phyloP scores from a whole-genome alignment of 2,329 filamentous ascomycete species.

The Fusarium sp. region DNA sequence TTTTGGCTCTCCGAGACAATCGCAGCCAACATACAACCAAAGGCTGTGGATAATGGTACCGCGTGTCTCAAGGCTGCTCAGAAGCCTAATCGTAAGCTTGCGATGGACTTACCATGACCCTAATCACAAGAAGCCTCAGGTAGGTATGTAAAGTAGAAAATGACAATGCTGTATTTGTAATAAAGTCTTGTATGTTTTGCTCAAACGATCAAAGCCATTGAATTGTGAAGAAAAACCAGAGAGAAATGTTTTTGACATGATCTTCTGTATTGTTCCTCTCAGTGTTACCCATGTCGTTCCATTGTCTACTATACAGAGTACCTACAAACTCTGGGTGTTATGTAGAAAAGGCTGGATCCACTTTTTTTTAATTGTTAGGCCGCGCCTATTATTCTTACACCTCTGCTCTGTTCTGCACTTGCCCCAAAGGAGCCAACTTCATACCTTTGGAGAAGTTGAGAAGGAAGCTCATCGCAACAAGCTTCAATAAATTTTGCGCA shows the following conservation, averaged over 20 bases:
- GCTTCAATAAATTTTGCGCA: background rate
- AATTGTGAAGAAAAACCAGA: too few species aligned
- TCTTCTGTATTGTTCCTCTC: background rate
- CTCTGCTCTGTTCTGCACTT: constrained; percentile 29
- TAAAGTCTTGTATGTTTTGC: background rate
- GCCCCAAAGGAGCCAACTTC: constrained; percentile 13
- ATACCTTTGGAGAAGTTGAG: background rate
- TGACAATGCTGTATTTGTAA: background rate
- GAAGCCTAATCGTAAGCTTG: too few species aligned
- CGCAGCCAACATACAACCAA: background rate
- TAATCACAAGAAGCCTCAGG: background rate
- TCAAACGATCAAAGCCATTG: background rate
- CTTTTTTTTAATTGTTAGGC: constrained; percentile 28
- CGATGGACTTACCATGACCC: background rate
- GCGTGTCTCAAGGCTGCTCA: background rate
- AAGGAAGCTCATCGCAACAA: constrained; percentile 17
- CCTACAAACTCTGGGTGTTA: too few species aligned
- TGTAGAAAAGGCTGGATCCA: background rate
- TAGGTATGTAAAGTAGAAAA: background rate
- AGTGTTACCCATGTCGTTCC: background rate
- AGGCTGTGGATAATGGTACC: background rate
- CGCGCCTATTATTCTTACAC: constrained; percentile 4
- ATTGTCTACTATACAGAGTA: too few species aligned
- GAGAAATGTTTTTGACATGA: background rate
- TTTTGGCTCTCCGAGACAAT: background rate